Conservation (phyloP, 1,139 yeast genomes). For the Blastobotrys aristatus region DNA sequence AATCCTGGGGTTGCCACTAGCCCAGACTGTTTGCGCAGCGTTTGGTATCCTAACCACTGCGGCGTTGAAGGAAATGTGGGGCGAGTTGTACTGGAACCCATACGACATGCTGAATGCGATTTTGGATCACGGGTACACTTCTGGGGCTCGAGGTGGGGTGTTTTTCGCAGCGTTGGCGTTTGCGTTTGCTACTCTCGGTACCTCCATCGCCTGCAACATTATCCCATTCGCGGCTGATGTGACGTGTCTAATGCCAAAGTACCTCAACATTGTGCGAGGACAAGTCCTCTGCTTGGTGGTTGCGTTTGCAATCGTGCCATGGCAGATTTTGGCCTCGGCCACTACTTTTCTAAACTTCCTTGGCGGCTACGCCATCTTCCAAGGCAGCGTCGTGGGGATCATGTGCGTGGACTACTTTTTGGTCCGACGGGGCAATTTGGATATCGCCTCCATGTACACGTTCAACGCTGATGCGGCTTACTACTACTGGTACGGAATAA, state of each 20-base stretch:
- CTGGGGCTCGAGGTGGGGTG: slow-evolving; percentile 60
- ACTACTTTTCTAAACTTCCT: slow-evolving; percentile 32
- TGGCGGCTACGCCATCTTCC: slow-evolving; percentile 35
- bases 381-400: slow-evolving; percentile 34
- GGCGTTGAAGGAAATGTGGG: slow-evolving; percentile 34
- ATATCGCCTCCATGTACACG: slow-evolving; percentile 27
- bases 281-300: slow-evolving; percentile 25
- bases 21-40: slow-evolving; percentile 28
- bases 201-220: slow-evolving; percentile 59
- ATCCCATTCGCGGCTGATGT: slow-evolving; percentile 58
- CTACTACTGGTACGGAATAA: slow-evolving; percentile 37
- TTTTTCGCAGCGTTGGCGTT: slow-evolving; percentile 67
- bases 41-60: slow-evolving; percentile 34
- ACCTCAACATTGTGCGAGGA: slow-evolving; percentile 49
- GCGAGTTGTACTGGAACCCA: slow-evolving; percentile 37
- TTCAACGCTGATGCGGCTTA: slow-evolving; percentile 27
- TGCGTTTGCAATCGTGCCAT: slow-evolving; percentile 34
- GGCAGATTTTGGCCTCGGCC: slow-evolving; percentile 36
- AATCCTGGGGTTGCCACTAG: slow-evolving; percentile 32
- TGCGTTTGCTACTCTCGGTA: slow-evolving; percentile 75
- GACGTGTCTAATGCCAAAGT: slow-evolving; percentile 50
- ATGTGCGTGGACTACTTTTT: slow-evolving; percentile 31
- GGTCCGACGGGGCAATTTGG: slow-evolving; percentile 28
- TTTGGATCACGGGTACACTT: slow-evolving; percentile 28
- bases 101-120: slow-evolving; percentile 34